Base-by-base conservation (phyloP, 441 rosid genomes). In the Populus hybrid region DNA sequence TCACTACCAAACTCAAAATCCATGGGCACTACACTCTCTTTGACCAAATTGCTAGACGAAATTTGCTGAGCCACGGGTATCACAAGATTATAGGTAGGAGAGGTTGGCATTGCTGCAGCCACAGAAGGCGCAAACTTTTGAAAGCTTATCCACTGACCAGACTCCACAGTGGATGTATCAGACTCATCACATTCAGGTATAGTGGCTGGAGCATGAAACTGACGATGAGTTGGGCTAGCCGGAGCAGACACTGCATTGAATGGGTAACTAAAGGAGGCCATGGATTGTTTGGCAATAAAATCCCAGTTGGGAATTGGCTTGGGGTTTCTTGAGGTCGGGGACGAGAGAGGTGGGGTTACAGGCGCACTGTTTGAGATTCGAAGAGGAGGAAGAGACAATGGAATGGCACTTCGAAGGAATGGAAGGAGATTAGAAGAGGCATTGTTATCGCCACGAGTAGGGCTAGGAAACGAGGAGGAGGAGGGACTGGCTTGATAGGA, bases 131-230 rank as follows among this genome's bases (percentile, higher is more conserved):
- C 89, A 83, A 87, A 91, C 81, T 88, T 90, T 72, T 93, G 93
- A 84, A 96, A 94, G 85, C 89, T 90, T 74, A 96, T 90, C 99
- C 98, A 96, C 12, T 91, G 97, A 78, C 96, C 96, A 38, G 99
- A 96, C 69, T 96, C 99, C 31, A 89, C 93, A 24, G 98, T 96
- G 1, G 99, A 96, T 26, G 95, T 71, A 79, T 96, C 99, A 40
- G 97, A 93, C 85, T 94, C 99, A 59, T 94, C 98, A 6, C 99
- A 93, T 72, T 93, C 99, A 28, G 95, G 98, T 77, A 94, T 96
- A 3, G 99, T 90, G 9, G 98, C 98, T 0, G 97, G 98, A 24
- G 98, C 88, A 83, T 88, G 88, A 69, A 91, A 88, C 56, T 88
- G 97, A 31, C 94, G 88, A 61, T 91, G 96, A 11, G 94, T 94